phyloP scores from a whole-genome alignment of 176 grass and related monocot species.

The Tillandsia leiboldiana region DNA sequence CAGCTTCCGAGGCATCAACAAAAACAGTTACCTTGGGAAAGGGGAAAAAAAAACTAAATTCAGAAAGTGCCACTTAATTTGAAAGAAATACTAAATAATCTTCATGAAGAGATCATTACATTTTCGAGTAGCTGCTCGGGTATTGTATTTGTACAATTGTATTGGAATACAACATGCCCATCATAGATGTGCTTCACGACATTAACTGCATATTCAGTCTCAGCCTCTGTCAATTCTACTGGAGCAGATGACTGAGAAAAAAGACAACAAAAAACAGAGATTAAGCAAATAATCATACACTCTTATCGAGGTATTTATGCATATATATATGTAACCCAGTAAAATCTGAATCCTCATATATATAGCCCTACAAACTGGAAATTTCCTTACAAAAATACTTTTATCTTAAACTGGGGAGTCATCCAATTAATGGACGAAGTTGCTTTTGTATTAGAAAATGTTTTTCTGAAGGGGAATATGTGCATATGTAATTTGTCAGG shows the following conservation, averaged over 20 bases:
- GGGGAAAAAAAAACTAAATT: constrained; percentile 10
- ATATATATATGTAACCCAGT: neutral
- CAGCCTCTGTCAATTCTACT: constrained; percentile 92
- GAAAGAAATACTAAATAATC: neutral
- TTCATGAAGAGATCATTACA: constrained; percentile 18
- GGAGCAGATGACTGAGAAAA: constrained; percentile 74
- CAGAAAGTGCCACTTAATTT: constrained; percentile 2
- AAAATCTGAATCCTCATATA: too few species aligned
- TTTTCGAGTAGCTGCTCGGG: constrained; percentile 95
- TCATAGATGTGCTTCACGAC: constrained; percentile 93
- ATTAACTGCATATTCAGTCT: constrained; percentile 97
- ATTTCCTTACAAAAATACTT: too few species aligned
- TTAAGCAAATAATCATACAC: neutral
- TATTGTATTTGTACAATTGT: constrained; percentile 98
- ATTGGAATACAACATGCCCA: constrained; percentile 76
- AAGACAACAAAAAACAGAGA: constrained; percentile 7
- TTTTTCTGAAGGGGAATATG: too few species aligned
- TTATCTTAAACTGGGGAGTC: too few species aligned
- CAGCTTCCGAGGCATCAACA: constrained; percentile 91
- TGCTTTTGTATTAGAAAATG: too few species aligned
- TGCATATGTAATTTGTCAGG: too few species aligned
- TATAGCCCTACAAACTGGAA: too few species aligned
- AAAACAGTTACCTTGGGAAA: constrained; percentile 64
- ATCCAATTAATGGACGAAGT: too few species aligned
- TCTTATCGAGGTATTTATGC: neutral